Percentiles rank a stretch among this genome's conserved stretches.
phyloP scores from a whole-genome alignment of 2,329 filamentous ascomycete species.

The Botryosphaeria dothidea region DNA sequence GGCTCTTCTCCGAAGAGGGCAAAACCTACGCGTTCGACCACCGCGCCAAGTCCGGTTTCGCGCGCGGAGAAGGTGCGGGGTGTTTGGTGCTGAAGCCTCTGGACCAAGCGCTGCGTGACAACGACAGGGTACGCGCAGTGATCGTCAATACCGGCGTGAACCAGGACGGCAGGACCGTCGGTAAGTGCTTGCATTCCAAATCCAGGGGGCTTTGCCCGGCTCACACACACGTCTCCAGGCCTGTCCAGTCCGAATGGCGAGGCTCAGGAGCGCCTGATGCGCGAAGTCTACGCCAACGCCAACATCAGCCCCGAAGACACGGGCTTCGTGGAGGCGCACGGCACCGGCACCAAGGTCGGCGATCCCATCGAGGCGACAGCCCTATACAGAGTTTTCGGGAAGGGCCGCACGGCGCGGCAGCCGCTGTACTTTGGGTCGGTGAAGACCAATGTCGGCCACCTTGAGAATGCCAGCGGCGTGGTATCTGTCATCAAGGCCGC shows the following conservation, averaged over 20 bases:
- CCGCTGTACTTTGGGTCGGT: slow-evolving; percentile 24
- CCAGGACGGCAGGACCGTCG: slow-evolving; percentile 48
- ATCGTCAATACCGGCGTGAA: slow-evolving; percentile 45
- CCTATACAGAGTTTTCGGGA: slow-evolving; percentile 9
- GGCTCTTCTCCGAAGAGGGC: slow-evolving; percentile 34
- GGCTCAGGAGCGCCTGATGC: slow-evolving; percentile 43
- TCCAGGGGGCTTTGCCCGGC: background rate
- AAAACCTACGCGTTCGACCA: slow-evolving; percentile 45
- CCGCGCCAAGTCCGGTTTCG: slow-evolving; percentile 62
- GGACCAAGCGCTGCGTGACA: slow-evolving; percentile 57
- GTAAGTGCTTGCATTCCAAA: background rate
- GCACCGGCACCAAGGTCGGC: slow-evolving; percentile 61
- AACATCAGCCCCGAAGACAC: slow-evolving; percentile 29
- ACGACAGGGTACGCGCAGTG: slow-evolving; percentile 52
- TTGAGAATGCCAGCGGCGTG: slow-evolving; percentile 33
- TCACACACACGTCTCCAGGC: slow-evolving; percentile 33
- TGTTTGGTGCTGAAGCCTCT: slow-evolving; percentile 61
- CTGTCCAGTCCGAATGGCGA: slow-evolving; percentile 59
- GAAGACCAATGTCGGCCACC: slow-evolving; percentile 35
- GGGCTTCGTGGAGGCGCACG: slow-evolving; percentile 40
- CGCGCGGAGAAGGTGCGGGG: slow-evolving; percentile 63
- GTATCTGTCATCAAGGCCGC: slow-evolving; percentile 31
- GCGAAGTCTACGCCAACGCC: slow-evolving; percentile 37
- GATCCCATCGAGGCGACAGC: slow-evolving; percentile 32
- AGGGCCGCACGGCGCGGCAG: slow-evolving; percentile 27